Base-by-base conservation (phyloP, 805 yeast species). In the Saccharomycopsis javanensis region DNA sequence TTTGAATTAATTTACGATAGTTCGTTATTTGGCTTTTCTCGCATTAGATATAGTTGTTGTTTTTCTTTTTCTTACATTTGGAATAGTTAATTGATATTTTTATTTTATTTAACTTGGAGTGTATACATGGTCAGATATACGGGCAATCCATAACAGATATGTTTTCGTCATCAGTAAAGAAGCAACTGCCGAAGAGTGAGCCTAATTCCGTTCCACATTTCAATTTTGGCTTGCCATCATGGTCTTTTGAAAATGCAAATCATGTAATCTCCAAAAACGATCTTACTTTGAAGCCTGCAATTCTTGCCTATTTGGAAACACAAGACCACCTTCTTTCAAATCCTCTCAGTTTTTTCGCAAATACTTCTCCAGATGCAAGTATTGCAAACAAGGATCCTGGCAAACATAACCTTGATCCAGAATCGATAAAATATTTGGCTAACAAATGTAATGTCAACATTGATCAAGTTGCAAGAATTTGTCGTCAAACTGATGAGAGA, bases 391-490 rank as follows among this genome's bases (percentile, higher is more conserved):
- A 51, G 3, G 51, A 53, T 13, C 4, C 56, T 11, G 52, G 50
- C 18, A 45, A 46, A 30, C 45, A 42, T 7, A 16, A 31, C 11
- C 33, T 60, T 15, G 31, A 38, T 10, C 51, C 55, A 16, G 51
- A 57, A 31, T 18, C 42, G 15, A 51, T 57, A 4, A 51, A 60
- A 20, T 54, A 18, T 30, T 46, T 60, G 27, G 38, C 80, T 2
- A 61, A 69, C 1, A 20, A 69, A 2, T 66, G 82, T 31, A 62
- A 69, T 0, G 57, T 81, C 4, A 77, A 77, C 61, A 64, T 65
- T 16, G 59, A 68, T 6, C 86, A 83, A 62, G 71, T 75, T 1
- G 67, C 79, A n/a, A 73, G 85, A 63, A 68, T 81, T 3, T 70
- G 79, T 2, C 60, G 68, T 13, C 79, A 75, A 52, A 67, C 77